Percentiles rank a stretch among this genome's conserved stretches.
Conservation (phyloP, 306 rosid species). For the Morella rubra region DNA sequence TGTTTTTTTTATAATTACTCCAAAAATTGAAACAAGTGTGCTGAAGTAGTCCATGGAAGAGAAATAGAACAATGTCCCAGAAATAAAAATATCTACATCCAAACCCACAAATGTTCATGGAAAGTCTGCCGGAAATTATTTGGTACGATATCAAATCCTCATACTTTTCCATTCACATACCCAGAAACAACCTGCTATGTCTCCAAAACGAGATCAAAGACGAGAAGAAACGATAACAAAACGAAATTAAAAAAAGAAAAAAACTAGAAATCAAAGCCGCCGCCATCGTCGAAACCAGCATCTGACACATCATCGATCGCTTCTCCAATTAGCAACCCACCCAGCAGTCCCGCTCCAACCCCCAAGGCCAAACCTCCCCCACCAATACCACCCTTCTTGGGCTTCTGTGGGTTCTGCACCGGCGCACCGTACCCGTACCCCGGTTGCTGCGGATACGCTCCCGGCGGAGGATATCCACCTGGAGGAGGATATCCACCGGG, state of each 20-base stretch:
- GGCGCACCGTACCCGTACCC: not conserved
- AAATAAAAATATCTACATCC: not conserved
- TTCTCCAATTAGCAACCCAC: not conserved
- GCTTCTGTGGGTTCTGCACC: not conserved
- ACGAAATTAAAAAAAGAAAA: not conserved
- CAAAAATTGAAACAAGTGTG: too few species aligned
- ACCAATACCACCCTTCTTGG: not conserved
- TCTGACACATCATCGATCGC: not conserved
- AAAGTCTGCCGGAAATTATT: not conserved
- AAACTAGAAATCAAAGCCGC: not conserved
- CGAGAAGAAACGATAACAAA: too few species aligned
- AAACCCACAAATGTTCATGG: not conserved
- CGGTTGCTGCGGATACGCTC: not conserved
- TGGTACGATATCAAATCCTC: not conserved
- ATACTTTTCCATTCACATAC: not conserved
- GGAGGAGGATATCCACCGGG: not conserved
- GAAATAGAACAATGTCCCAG: too few species aligned
- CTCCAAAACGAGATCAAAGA: not conserved
- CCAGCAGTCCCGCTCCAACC: not conserved
- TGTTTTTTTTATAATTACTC: too few species aligned
- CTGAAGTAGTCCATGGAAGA: not conserved
- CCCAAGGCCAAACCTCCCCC: not conserved
- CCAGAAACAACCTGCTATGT: not conserved
- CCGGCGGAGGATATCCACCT: not conserved
- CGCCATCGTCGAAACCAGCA: slow-evolving; percentile 1